Conservation (phyloP, 768 basidiomycete species). For the Trichaptum fuscoviolaceum region DNA sequence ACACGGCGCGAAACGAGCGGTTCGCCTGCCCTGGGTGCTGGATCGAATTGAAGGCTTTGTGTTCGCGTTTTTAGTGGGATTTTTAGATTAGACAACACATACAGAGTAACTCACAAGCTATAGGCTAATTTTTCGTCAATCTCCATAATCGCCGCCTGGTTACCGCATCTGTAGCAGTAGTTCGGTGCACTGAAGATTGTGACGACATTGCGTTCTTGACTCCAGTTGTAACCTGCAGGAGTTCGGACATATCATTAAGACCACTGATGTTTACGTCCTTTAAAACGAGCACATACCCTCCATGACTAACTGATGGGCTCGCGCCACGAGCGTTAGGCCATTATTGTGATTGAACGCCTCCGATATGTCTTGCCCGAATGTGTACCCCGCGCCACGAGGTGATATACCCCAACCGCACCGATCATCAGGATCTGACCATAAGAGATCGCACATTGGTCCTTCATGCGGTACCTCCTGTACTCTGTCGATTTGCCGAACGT, state of each 20-base stretch:
- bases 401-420: conserved; percentile 99
- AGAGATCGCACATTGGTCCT: conserved; percentile 98
- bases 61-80: conserved; percentile 8
- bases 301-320: conserved; percentile 95
- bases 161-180: conserved; percentile 99
- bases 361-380: conserved; percentile 98
- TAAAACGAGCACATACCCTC: conserved; percentile 57
- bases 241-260: background rate
- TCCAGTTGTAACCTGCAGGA: conserved; percentile 83
- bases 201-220: conserved; percentile 97
- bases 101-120: conserved; percentile 63
- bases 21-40: conserved; percentile 97
- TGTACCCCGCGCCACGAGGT: conserved; percentile 97
- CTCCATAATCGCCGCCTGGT: conserved; percentile 99
- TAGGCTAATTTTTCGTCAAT: conserved; percentile 98
- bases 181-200: conserved; percentile 99
- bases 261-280: background rate
- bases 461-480: conserved; percentile 99
- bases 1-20: conserved; percentile 95
- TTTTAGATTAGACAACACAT: conserved; percentile 8
- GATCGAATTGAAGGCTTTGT: conserved; percentile 96
- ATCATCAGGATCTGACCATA: conserved; percentile 99
- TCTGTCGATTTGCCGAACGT: conserved; percentile 97
- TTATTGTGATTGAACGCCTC: conserved; percentile 99
- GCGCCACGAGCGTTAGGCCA: conserved; percentile 90